A percentile compares a stretch with the other conserved stretches of the same genome.
These are phyloP conservation scores for Basidioascus undulatus DNA, from an alignment of 768 basidiomycete species.

Conservation along the genomic window DNA sequence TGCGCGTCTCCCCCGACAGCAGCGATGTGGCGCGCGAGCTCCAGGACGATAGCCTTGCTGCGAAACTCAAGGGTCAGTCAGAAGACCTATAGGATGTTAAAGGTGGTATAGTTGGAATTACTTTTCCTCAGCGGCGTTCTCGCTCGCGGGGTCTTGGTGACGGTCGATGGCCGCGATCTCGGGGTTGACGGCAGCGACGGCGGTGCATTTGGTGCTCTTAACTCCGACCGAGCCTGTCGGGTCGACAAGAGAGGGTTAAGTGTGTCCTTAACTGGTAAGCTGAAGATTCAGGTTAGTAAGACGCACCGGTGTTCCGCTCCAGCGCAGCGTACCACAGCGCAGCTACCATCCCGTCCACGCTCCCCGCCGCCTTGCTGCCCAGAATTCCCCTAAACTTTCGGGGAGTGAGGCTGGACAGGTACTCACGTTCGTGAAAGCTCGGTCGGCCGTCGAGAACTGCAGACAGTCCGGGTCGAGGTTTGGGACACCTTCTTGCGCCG, in stretches of 20 bases:
- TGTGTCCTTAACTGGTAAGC: too few species aligned
- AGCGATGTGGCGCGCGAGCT: constrained; percentile 38
- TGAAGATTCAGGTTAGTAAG: too few species aligned
- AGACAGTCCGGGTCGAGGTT: constrained; percentile 5
- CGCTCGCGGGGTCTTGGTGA: constrained; percentile 32
- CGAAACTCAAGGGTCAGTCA: constrained; percentile 1
- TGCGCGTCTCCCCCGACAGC: constrained; percentile 37
- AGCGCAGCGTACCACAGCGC: constrained; percentile 40
- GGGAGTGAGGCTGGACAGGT: too few species aligned
- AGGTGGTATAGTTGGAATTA: too few species aligned
- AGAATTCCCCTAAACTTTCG: too few species aligned
- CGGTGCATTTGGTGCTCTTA: too few species aligned
- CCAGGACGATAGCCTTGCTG: constrained; percentile 40
- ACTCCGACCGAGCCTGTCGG: too few species aligned
- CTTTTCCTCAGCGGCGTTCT: too few species aligned
- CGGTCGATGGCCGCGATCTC: constrained; percentile 41
- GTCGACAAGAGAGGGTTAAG: too few species aligned
- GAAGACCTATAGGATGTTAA: constrained; percentile 8
- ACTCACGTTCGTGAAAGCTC: constrained; percentile 52
- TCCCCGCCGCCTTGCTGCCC: constrained; percentile 33
- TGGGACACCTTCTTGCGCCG: constrained; percentile 33
- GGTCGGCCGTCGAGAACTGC: constrained; percentile 29
- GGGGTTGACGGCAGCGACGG: constrained; percentile 32
- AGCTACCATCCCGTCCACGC: constrained; percentile 31
- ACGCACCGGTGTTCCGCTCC: constrained; percentile 38